These are phyloP conservation scores for Phaeomoniella chlamydospora DNA, from an alignment of 2,329 filamentous ascomycete species.

Conservation along the genomic window DNA sequence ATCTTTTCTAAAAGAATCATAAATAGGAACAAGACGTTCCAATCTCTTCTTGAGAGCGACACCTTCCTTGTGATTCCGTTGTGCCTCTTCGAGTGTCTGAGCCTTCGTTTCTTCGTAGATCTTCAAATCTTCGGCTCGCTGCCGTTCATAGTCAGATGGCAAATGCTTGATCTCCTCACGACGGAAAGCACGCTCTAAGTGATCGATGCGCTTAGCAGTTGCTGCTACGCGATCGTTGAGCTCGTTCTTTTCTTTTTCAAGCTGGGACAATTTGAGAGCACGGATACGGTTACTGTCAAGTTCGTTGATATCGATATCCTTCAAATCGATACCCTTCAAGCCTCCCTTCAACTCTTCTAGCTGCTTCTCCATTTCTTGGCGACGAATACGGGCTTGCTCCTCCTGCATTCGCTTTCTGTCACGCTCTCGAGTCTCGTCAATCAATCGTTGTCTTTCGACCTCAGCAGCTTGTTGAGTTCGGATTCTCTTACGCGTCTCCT, in stretches of 20 bases:
- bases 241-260: slow-evolving; percentile 97
- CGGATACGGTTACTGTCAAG: slow-evolving; percentile 83
- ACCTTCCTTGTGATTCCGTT: slow-evolving; percentile 81
- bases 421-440: slow-evolving; percentile 84
- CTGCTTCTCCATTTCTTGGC: slow-evolving; percentile 87
- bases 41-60: slow-evolving; percentile 91
- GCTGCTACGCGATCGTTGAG: slow-evolving; percentile 81
- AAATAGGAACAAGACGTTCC: slow-evolving; percentile 65
- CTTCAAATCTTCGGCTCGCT: slow-evolving; percentile 62
- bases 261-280: slow-evolving; percentile 84
- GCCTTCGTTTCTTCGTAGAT: slow-evolving; percentile 68
- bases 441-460: slow-evolving; percentile 74
- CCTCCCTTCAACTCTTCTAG: slow-evolving; percentile 82
- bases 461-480: slow-evolving; percentile 79
- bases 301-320: slow-evolving; percentile 59
- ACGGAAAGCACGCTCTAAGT: slow-evolving; percentile 91
- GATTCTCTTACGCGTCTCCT: slow-evolving; percentile 72
- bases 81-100: slow-evolving; percentile 64
- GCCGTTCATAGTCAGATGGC: slow-evolving; percentile 66
- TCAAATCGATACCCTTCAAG: slow-evolving; percentile 65
- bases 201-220: slow-evolving; percentile 89
- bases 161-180: slow-evolving; percentile 93
- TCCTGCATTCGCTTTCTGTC: slow-evolving; percentile 74
- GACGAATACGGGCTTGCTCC: slow-evolving; percentile 78
- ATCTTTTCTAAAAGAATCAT: slow-evolving; percentile 68